Conservation (phyloP, 1,139 yeast species). For the Candida sp. region DNA sequence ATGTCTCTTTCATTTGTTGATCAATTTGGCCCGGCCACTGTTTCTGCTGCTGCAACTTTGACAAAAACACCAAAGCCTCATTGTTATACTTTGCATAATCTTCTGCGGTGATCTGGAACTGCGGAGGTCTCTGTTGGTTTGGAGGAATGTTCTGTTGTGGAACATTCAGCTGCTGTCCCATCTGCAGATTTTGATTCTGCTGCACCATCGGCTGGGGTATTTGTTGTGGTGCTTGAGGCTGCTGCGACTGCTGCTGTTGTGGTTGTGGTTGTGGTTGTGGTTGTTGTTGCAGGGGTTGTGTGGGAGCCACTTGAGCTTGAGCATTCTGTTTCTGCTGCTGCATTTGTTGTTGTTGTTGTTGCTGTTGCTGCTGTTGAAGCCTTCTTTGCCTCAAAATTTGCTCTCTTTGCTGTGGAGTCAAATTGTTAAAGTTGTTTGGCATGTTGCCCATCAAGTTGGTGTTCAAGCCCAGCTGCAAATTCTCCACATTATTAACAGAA, state of each 20-base stretch:
- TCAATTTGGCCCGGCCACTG: constrained; percentile 34
- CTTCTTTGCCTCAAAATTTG: constrained; percentile 34
- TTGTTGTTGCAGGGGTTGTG: constrained; percentile 9
- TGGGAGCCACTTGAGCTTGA: background rate
- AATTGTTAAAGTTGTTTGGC: constrained; percentile 20
- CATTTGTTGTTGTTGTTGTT: constrained; percentile 11
- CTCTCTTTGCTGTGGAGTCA: constrained; percentile 42
- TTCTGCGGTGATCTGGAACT: constrained; percentile 43
- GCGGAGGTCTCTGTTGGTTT: constrained; percentile 32
- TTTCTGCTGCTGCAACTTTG: constrained; percentile 43
- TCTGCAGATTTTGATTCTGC: constrained; percentile 2
- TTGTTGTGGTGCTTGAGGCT: constrained; percentile 16
- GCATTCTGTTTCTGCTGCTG: background rate
- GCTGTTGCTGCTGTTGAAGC: constrained; percentile 19
- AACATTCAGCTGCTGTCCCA: constrained; percentile 2
- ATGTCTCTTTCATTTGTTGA: constrained; percentile 39
- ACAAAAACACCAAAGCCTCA: constrained; percentile 45
- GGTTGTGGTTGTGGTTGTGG: constrained; percentile 14
- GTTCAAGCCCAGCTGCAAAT: background rate
- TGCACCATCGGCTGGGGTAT: constrained; percentile 14
- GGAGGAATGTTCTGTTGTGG: constrained; percentile 15
- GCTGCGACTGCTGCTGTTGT: constrained; percentile 15
- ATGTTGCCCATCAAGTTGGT: constrained; percentile 9
- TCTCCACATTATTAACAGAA: constrained; percentile 8
- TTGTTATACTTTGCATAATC: constrained; percentile 45